Evolutionary conservation across 148 eudicot species (phyloP).

Genomic region (Cornus florida): DNA sequence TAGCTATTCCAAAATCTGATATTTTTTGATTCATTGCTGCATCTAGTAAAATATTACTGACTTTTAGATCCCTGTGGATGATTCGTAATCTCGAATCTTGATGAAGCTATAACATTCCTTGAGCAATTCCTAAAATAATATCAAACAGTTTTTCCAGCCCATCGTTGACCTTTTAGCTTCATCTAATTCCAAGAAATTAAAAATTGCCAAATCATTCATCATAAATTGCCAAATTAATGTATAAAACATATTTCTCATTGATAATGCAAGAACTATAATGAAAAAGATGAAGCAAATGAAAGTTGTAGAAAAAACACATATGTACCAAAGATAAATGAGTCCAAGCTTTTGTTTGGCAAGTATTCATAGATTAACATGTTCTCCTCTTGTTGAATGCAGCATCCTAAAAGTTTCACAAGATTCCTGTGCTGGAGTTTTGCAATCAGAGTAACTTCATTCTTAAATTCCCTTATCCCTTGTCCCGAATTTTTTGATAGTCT

Average conservation of each 20-base stretch:
- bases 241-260: background rate
- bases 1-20: slow-evolving; percentile 66
- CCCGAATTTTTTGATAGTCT: slow-evolving; percentile 49
- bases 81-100: slow-evolving; percentile 59
- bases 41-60: slow-evolving; percentile 55
- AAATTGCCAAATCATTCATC: background rate
- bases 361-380: slow-evolving; percentile 59
- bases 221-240: too few relatives aligned
- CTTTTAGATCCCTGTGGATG: slow-evolving; percentile 64
- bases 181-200: slow-evolving; percentile 21
- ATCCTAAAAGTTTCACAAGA: slow-evolving; percentile 56
- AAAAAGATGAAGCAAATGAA: background rate
- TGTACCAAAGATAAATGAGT: slow-evolving; percentile 47
- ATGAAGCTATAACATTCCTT: slow-evolving; percentile 67
- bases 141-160: slow-evolving; percentile 45
- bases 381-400: slow-evolving; percentile 46
- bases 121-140: slow-evolving; percentile 50
- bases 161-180: slow-evolving; percentile 27
- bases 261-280: background rate
- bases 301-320: slow-evolving; percentile 10
- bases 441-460: slow-evolving; percentile 55
- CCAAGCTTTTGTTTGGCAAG: slow-evolving; percentile 62
- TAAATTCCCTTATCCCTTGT: slow-evolving; percentile 60
- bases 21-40: slow-evolving; percentile 53
- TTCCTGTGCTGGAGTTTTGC: slow-evolving; percentile 66